Conservation (phyloP, 2,329 filamentous ascomycete species). For the Cryphonectria parasitica region DNA sequence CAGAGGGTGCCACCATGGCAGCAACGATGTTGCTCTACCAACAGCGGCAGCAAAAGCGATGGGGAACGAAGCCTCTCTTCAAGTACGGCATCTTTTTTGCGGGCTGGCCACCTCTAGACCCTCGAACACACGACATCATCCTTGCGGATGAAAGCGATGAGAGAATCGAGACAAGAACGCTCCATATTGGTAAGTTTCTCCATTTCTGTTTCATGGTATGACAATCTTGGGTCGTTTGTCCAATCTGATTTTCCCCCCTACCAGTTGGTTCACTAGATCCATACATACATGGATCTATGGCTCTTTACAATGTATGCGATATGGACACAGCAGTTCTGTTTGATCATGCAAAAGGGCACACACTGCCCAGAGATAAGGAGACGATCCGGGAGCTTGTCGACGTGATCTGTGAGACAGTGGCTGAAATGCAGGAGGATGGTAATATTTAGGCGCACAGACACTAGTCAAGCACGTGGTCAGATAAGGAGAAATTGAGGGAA, state of each 20-base stretch:
- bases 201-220: background rate
- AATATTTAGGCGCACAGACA: background rate
- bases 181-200: slow-evolving; percentile 51
- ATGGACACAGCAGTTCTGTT: slow-evolving; percentile 63
- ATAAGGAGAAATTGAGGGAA: background rate
- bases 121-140: slow-evolving; percentile 47
- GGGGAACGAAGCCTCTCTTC: slow-evolving; percentile 43
- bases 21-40: slow-evolving; percentile 58
- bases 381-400: slow-evolving; percentile 53
- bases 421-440: slow-evolving; percentile 28
- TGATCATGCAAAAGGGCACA: slow-evolving; percentile 68
- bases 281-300: slow-evolving; percentile 63
- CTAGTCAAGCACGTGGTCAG: background rate
- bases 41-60: slow-evolving; percentile 38
- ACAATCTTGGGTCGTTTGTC: too few species aligned
- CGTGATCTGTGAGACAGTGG: slow-evolving; percentile 43
- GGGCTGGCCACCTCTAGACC: slow-evolving; percentile 57
- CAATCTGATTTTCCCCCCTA: background rate
- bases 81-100: slow-evolving; percentile 56
- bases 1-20: slow-evolving; percentile 61
- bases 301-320: slow-evolving; percentile 65
- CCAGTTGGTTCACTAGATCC: slow-evolving; percentile 60
- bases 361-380: slow-evolving; percentile 57
- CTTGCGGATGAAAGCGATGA: slow-evolving; percentile 53
- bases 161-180: slow-evolving; percentile 55